Base-by-base conservation (phyloP, 495 filamentous ascomycete genomes). In the Daldinia caldariorum region DNA sequence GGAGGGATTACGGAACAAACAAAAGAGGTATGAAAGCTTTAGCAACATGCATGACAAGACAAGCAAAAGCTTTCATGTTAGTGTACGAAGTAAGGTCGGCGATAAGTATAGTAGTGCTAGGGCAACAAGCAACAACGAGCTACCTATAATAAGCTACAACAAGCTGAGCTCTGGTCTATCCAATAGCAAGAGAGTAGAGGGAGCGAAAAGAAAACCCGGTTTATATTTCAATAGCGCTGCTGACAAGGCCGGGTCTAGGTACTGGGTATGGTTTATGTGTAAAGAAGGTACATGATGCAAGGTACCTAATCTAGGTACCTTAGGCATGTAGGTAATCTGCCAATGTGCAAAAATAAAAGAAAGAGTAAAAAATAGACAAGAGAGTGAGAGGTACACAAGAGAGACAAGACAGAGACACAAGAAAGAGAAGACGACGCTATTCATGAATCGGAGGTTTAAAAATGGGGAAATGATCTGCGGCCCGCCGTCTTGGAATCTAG, bases 381-480 rank as follows among this genome's bases (percentile, higher is more conserved):
- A 26, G 26, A 26, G 26, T 26, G 26, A 26, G 6, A 51, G 47
- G 26, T 51, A 29, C 45, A 26, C 7, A 31, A 6, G 10, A n/a
- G 39, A 35, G 16, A 35, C 32, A 50, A 26, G 47, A 22, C 32
- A 56, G 29, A 58, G 16, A 38, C 6, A 14, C 14, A 14, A 26
- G 26, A 34, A 32, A 39, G 14, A 31, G n/a, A n/a, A n/a, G n/a
- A n/a, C n/a, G n/a, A n/a, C 38, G 50, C 49, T 56, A 56, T 57
- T 57, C 39, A 47, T 29, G 31, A 60, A 14, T 56, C 53, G 53
- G 55, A 43, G 9, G 55, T 16, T 35, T 18, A 67, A 26, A 26
- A 68, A 47, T 35, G 58, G 55, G 56, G 69, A 64, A 72, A 50
- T 29, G 69, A 72, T 72, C 69, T 60, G 63, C 69, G 51, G 49